Base-by-base conservation (phyloP, 352 stramenopile genomes). In the Labyrinthula sp. region DNA sequence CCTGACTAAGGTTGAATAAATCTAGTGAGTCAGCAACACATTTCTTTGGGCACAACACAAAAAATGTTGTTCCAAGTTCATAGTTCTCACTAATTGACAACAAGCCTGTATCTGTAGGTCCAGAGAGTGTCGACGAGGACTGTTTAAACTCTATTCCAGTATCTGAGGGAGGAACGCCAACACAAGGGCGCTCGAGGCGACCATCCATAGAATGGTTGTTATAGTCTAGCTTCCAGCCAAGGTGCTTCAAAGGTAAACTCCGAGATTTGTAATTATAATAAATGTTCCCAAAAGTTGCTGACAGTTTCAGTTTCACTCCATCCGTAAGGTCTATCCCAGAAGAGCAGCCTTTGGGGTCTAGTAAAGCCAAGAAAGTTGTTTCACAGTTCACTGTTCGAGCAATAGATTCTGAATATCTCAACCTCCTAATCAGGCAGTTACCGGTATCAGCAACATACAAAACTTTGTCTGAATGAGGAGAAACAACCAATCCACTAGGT, bases 271-370 rank as follows among this genome's bases (percentile, higher is more conserved):
- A 80, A 61, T 90, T 92, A 65, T 94, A 90, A 45, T 87, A 80
- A 18, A 94, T 73, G 48, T 95, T 89, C 63, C 80, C 69, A 31
- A 52, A 57, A 4, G 67, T 55, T 9, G 78, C 65, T 4, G 82
- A 76, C 10, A 64, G 58, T 24, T 77, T 73, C 6, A 77, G 54
- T 36, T 77, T 79, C 7, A 79, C 58, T 18, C 82, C 70, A 45
- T 92, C 82, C 8, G 89, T 71, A 17, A 77, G 75, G 21, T 71
- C 66, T 21, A 93, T 81, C 57, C 94, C 94, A 7, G 75, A 92
- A 2, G 72, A 73, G 59, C 85, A 95, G 3, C 84, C 82, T 24
- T 73, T 86, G 0, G 84, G 84, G 6, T 81, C 60, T 17, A 92
- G 38, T 10, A 92, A 66, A 34, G 91, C 66, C 0, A 69, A 61